Conservation (phyloP, 23 red algal species). For the Gracilariopsis chorda region DNA sequence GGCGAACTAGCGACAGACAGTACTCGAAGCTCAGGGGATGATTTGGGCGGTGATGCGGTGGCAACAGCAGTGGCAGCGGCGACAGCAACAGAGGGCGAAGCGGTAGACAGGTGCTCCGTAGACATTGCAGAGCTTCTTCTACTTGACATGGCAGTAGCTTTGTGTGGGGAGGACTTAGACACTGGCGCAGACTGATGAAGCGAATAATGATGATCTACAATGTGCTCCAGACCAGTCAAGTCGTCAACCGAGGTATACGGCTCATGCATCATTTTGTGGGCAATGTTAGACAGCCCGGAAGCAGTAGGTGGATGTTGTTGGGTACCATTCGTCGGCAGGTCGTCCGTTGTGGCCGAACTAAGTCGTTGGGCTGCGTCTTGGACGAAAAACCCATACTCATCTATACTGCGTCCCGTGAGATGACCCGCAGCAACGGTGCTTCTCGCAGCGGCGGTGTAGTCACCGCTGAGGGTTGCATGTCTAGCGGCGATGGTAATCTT, state of each 20-base stretch:
- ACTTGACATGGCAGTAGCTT: too few relatives aligned
- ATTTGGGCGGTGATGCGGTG: too few relatives aligned
- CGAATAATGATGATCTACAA: too few relatives aligned
- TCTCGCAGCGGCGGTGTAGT: conserved; percentile 43
- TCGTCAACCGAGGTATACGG: conserved; percentile 62
- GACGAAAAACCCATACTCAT: conserved; percentile 65
- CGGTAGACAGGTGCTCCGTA: too few relatives aligned
- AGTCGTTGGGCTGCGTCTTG: conserved; percentile 12
- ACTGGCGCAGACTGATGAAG: too few relatives aligned
- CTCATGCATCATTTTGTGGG: conserved; percentile 32
- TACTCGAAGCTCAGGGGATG: too few relatives aligned
- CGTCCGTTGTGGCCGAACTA: not conserved
- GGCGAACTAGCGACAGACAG: too few relatives aligned
- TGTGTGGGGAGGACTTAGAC: too few relatives aligned
- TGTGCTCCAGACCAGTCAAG: conserved; percentile 28
- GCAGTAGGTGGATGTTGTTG: too few relatives aligned
- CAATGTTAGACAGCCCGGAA: conserved; percentile 25
- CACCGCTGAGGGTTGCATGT: conserved; percentile 39
- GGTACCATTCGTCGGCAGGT: not conserved
- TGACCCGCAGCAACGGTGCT: conserved; percentile 60
- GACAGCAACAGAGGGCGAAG: too few relatives aligned
- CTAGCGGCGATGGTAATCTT: conserved; percentile 48
- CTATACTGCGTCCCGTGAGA: conserved; percentile 42
- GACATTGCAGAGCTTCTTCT: too few relatives aligned
- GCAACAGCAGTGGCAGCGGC: too few relatives aligned